These are phyloP conservation scores for Colletotrichum plurivorum DNA, from an alignment of 2,329 filamentous ascomycete species.

Conservation along the genomic window DNA sequence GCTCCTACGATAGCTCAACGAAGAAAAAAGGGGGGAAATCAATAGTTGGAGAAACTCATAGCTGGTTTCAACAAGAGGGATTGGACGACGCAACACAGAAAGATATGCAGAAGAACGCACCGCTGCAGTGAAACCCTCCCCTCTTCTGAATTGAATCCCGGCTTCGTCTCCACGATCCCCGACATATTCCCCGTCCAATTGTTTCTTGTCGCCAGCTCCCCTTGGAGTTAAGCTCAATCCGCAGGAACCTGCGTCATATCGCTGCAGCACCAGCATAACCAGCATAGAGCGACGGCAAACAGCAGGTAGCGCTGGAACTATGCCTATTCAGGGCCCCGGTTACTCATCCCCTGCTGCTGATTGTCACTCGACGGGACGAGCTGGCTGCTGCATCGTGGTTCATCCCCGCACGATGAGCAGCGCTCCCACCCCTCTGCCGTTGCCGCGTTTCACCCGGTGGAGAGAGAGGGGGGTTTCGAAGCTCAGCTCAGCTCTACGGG, in stretches of 20 bases:
- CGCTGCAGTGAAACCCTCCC: slow-evolving; percentile 17
- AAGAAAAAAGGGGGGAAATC: neutral
- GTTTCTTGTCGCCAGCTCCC: neutral
- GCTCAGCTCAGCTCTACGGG: neutral
- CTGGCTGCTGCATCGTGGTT: slow-evolving; percentile 19
- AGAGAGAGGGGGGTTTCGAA: neutral
- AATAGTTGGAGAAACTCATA: slow-evolving; percentile 8
- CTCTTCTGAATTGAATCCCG: neutral
- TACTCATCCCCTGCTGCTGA: slow-evolving; percentile 4
- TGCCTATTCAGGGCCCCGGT: slow-evolving; percentile 18
- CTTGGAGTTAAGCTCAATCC: slow-evolving; percentile 37
- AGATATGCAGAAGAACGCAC: slow-evolving; percentile 3
- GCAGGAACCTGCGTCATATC: slow-evolving; percentile 38
- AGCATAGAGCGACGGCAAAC: neutral
- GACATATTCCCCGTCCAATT: slow-evolving; percentile 38
- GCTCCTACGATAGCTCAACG: no score
- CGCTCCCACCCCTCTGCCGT: slow-evolving; percentile 1
- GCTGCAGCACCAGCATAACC: slow-evolving; percentile 15
- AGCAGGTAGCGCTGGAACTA: slow-evolving; percentile 1
- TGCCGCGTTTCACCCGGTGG: slow-evolving; percentile 29
- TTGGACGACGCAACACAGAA: neutral
- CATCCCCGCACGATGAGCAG: slow-evolving; percentile 32
- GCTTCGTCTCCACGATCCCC: slow-evolving; percentile 30
- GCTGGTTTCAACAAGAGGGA: neutral
- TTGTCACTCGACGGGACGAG: slow-evolving; percentile 11